Base-by-base conservation (phyloP, 768 basidiomycete species). In the Boletales sp. region DNA sequence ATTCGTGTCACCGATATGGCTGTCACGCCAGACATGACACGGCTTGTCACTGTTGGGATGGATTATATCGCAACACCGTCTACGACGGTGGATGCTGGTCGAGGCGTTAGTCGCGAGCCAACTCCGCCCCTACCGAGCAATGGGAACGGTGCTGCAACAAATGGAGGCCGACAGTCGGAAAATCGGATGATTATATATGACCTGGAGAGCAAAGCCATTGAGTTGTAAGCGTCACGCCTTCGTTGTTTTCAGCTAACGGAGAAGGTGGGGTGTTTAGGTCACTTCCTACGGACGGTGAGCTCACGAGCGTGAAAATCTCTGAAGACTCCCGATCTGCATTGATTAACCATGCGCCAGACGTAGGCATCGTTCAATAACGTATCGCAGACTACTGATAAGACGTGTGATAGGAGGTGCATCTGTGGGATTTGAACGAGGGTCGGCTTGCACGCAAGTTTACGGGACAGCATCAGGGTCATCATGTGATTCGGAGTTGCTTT, bases 401-500 rank as follows among this genome's bases (percentile, higher is more conserved):
- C 37, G 11, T 56, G 51, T 36, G 61, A 37, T 31, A 97, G 94
- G 94, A 96, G 68, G 81, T 98, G 38, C 86, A 90, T 56, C 70
- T 96, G 53, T 91, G 90, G 85, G 85, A 92, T 63, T 76, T 97
- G 46, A 73, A 79, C 25, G 76, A 82, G 25, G 81, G 80, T 21
- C 80, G 80, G 45, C 74, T 90, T 50, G 77, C 85, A 21, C 84
- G 87, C 53, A 92, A 84, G 69, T 95, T 87, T 64, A 81, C 82
- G 4, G 96, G 94, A 8, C 94, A 96, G 55, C 79, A 78, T 30
- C 92, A 95, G 66, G 82, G 83, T 2, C 77, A 80, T 28, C 89
- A 92, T 67, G 83, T 96, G 55, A 89, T 98, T 53, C 82, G 91
- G 50, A 91, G 90, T 66, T 94, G 91, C 63, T 97, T 98, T 68